Evolutionary conservation across 257 asterid species (phyloP).

Genomic region (Forsythia viridissima): DNA sequence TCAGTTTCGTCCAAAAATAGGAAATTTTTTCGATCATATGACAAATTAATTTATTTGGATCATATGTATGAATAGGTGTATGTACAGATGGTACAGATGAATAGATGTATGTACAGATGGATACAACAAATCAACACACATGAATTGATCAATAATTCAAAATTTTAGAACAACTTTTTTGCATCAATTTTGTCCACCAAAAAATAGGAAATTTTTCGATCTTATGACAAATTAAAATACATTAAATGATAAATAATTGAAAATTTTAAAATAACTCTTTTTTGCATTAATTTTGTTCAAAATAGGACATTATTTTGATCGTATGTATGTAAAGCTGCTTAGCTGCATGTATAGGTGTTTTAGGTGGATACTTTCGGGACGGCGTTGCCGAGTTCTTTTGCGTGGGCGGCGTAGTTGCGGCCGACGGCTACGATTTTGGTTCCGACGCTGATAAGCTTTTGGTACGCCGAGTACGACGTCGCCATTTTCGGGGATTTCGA

Average conservation of each 20-base stretch:
- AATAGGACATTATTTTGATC: not conserved
- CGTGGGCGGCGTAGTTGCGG: constrained; percentile 97
- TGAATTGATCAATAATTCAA: not conserved
- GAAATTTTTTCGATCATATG: not conserved
- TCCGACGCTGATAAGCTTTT: constrained; percentile 70
- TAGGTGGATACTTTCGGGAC: constrained; percentile 62
- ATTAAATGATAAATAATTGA: constrained; percentile 2
- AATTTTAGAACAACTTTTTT: not conserved
- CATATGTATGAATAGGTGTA: not conserved
- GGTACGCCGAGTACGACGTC: constrained; percentile 55
- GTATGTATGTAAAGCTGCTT: not conserved
- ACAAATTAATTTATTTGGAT: not conserved
- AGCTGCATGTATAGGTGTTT: too few relatives aligned
- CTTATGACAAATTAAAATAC: not conserved
- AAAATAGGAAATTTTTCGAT: not conserved
- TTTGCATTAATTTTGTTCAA: not conserved
- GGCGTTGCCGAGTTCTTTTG: constrained; percentile 92
- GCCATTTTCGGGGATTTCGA: constrained; percentile 49
- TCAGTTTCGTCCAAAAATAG: not conserved
- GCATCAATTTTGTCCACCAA: not conserved
- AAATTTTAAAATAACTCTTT: not conserved
- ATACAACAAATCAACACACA: too few relatives aligned
- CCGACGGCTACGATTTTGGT: constrained; percentile 94
- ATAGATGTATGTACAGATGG: too few relatives aligned
- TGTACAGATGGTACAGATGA: too few relatives aligned